Conservation (phyloP, 2,329 filamentous ascomycete genomes). For the Fusarium sp. region DNA sequence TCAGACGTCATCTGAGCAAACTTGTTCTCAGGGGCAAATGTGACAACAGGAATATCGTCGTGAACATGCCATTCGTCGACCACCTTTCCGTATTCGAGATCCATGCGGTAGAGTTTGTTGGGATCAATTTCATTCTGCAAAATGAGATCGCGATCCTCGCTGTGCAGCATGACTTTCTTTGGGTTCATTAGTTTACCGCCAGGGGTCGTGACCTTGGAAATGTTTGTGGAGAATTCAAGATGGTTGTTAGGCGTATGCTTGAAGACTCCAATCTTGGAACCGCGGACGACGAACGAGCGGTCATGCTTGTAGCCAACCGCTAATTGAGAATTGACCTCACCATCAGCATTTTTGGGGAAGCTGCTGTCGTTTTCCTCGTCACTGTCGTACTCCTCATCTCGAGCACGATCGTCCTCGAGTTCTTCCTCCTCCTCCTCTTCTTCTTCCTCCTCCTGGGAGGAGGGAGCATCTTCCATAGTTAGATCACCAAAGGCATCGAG, state of each 20-base stretch:
- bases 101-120: slow-evolving; percentile 96
- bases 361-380: slow-evolving; percentile 80
- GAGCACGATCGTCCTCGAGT: slow-evolving; percentile 72
- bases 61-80: slow-evolving; percentile 99
- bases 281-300: slow-evolving; percentile 94
- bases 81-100: slow-evolving; percentile 96
- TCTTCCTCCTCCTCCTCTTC: slow-evolving; percentile 67
- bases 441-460: slow-evolving; percentile 62
- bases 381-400: slow-evolving; percentile 76
- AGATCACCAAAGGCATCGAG: slow-evolving; percentile 95
- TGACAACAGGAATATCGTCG: slow-evolving; percentile 92
- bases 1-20: slow-evolving; percentile 97
- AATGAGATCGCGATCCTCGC: slow-evolving; percentile 90
- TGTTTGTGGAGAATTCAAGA: slow-evolving; percentile 95
- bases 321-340: slow-evolving; percentile 91
- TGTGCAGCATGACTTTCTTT: slow-evolving; percentile 96
- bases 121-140: slow-evolving; percentile 86
- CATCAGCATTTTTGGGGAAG: slow-evolving; percentile 80
- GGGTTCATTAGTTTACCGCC: slow-evolving; percentile 90
- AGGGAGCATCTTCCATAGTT: slow-evolving; percentile 82
- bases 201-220: slow-evolving; percentile 93
- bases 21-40: slow-evolving; percentile 96
- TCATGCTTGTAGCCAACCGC: slow-evolving; percentile 98
- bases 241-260: slow-evolving; percentile 95
- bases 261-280: slow-evolving; percentile 98